Conservation (phyloP, 2,329 filamentous ascomycete species). For the Fusarium duplospermum region DNA sequence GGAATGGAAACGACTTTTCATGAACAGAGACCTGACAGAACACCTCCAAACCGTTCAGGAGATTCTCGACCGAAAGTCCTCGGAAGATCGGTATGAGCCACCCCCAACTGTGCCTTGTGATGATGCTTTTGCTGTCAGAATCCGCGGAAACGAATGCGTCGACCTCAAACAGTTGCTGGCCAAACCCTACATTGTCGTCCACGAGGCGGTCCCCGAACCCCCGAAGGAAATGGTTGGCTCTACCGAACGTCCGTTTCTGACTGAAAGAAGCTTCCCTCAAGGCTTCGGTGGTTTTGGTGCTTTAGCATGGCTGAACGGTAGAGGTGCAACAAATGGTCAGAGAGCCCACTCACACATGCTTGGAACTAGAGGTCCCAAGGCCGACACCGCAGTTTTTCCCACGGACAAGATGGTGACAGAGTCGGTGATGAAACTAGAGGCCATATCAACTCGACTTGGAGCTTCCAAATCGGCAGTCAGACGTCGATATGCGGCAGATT, state of each 20-base stretch:
- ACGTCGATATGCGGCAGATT: conserved; percentile 32
- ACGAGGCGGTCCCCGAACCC: not conserved
- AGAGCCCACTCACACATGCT: not conserved
- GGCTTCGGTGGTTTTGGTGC: not conserved
- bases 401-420: conserved; percentile 5
- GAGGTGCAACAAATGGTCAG: not conserved
- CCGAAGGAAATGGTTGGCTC: not conserved
- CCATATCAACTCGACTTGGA: conserved; percentile 18
- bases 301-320: conserved; percentile 8
- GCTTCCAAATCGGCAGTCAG: conserved; percentile 34
- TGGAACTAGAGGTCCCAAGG: not conserved
- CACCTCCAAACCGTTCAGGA: conserved; percentile 33
- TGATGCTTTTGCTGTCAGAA: conserved; percentile 22
- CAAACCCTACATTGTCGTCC: conserved; percentile 24
- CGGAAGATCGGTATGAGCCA: conserved; percentile 27
- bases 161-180: conserved; percentile 31
- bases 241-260: conserved; percentile 22
- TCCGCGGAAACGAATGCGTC: conserved; percentile 34
- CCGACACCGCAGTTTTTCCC: not conserved
- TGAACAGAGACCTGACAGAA: conserved; percentile 35
- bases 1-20: conserved; percentile 41
- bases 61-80: conserved; percentile 30
- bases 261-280: conserved; percentile 4
- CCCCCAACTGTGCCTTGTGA: conserved; percentile 22
- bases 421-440: conserved; percentile 10